Percentiles rank a stretch among this genome's conserved stretches.
phyloP scores from a whole-genome alignment of 495 filamentous ascomycete species.

The Penicillium canescens region DNA sequence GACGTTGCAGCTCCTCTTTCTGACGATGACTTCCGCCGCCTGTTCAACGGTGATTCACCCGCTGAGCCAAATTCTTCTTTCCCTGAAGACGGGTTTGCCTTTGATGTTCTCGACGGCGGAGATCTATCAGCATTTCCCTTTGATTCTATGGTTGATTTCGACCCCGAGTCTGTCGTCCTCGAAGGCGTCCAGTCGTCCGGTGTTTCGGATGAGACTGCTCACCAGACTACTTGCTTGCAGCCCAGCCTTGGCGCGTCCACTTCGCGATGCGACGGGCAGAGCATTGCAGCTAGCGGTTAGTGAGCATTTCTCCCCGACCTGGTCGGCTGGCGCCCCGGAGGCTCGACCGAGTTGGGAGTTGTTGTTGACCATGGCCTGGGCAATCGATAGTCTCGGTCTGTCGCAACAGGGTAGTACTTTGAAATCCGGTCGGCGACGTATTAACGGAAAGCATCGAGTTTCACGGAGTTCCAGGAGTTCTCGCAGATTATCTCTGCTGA shows the following conservation, averaged over 20 bases:
- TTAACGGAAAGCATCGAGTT: slow-evolving; percentile 33
- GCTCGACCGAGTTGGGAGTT: slow-evolving; percentile 45
- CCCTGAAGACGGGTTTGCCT: slow-evolving; percentile 74
- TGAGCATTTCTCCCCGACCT: slow-evolving; percentile 35
- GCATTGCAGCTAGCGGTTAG: slow-evolving; percentile 69
- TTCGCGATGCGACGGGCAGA: slow-evolving; percentile 87
- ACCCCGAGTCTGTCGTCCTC: slow-evolving; percentile 57
- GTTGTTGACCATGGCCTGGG: slow-evolving; percentile 47
- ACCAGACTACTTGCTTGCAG: slow-evolving; percentile 72
- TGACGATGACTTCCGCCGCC: slow-evolving; percentile 67
- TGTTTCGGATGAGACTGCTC: slow-evolving; percentile 58
- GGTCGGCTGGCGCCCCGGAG: slow-evolving; percentile 34
- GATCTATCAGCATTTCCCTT: slow-evolving; percentile 67
- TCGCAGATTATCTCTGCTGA: slow-evolving; percentile 33
- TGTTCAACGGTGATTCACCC: slow-evolving; percentile 71
- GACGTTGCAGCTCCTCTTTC: slow-evolving; percentile 56
- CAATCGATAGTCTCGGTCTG: slow-evolving; percentile 45
- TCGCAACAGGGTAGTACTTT: slow-evolving; percentile 30
- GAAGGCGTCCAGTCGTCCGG: slow-evolving; percentile 50
- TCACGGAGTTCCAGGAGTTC: slow-evolving; percentile 48
- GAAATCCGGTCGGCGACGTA: slow-evolving; percentile 40
- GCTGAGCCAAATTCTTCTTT: slow-evolving; percentile 69
- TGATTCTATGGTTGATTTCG: slow-evolving; percentile 84
- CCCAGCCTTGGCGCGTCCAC: slow-evolving; percentile 87
- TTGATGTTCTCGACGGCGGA: slow-evolving; percentile 60